Evolutionary conservation across 371 early-diverging fungal species (phyloP).

Genomic region (Astathelohania contejeani): DNA sequence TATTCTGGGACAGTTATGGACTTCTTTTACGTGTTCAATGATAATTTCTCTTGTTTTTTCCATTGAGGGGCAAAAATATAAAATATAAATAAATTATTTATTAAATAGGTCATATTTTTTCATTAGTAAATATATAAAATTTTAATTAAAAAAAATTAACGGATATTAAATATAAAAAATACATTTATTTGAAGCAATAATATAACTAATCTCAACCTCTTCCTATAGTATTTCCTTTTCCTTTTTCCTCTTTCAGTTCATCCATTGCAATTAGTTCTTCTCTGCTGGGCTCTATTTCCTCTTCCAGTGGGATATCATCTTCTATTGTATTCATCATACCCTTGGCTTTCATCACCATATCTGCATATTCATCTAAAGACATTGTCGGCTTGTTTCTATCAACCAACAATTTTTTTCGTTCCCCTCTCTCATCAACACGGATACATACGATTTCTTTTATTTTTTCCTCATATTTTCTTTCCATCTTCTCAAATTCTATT

Average conservation of each 20-base stretch:
- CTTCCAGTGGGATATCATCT: not conserved
- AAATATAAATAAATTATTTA: no score
- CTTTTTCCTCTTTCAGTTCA: conserved; percentile 1
- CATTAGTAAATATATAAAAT: no score
- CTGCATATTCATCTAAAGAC: conserved; percentile 29
- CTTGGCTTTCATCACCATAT: conserved; percentile 1
- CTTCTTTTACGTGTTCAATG: no score
- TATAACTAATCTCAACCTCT: no score
- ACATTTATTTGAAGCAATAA: no score
- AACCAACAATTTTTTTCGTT: conserved; percentile 7
- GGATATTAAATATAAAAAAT: no score
- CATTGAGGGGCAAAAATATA: no score
- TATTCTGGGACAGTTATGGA: no score
- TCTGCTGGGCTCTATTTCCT: not conserved
- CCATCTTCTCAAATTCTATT: conserved; percentile 3
- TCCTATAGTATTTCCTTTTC: no score
- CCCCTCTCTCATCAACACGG: conserved; percentile 4
- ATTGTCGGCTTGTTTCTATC: conserved; percentile 33
- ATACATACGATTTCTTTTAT: conserved; percentile 5
- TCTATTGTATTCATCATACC: not conserved
- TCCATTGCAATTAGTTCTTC: not conserved
- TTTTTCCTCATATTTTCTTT: not conserved
- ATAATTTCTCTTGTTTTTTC: no score
- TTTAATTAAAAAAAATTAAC: no score
- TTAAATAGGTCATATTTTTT: no score